These are phyloP conservation scores for Cyphellophora attinorum DNA, from an alignment of 2,329 filamentous ascomycete species.

Conservation along the genomic window DNA sequence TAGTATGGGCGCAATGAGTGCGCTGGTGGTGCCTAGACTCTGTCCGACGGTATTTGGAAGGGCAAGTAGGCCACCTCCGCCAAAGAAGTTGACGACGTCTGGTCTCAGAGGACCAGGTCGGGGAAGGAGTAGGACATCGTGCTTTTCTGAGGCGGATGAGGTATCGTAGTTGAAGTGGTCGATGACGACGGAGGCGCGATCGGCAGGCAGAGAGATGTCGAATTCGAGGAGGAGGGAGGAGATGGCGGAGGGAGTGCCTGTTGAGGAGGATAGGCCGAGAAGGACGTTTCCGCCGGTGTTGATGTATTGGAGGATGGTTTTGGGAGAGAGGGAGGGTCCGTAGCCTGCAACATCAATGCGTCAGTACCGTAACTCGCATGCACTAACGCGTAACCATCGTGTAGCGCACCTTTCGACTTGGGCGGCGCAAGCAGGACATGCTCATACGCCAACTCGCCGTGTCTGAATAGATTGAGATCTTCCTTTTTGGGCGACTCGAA, in stretches of 20 bases:
- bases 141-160: slow-evolving; percentile 64
- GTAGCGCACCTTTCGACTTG: slow-evolving; percentile 68
- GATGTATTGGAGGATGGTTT: slow-evolving; percentile 79
- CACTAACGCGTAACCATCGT: slow-evolving; percentile 6
- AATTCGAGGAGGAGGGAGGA: slow-evolving; percentile 75
- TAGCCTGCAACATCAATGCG: slow-evolving; percentile 66
- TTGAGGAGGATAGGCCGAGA: slow-evolving; percentile 66
- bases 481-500: slow-evolving; percentile 80
- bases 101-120: slow-evolving; percentile 55
- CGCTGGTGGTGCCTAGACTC: slow-evolving; percentile 62
- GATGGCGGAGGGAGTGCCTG: slow-evolving; percentile 61
- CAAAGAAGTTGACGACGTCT: slow-evolving; percentile 70
- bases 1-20: slow-evolving; percentile 71
- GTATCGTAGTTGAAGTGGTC: slow-evolving; percentile 95
- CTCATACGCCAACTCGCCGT: slow-evolving; percentile 83
- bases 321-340: slow-evolving; percentile 78
- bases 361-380: slow-evolving; percentile 18
- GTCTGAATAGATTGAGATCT: slow-evolving; percentile 65
- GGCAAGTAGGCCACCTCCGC: slow-evolving; percentile 60
- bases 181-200: slow-evolving; percentile 75
- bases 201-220: slow-evolving; percentile 76
- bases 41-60: slow-evolving; percentile 76
- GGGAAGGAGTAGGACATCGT: slow-evolving; percentile 78
- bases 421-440: slow-evolving; percentile 82
- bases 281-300: slow-evolving; percentile 88